Percentiles rank a stretch among this genome's conserved stretches.
Evolutionary conservation across 441 rosid genomes (phyloP).

Genomic region (Iberis amara): DNA sequence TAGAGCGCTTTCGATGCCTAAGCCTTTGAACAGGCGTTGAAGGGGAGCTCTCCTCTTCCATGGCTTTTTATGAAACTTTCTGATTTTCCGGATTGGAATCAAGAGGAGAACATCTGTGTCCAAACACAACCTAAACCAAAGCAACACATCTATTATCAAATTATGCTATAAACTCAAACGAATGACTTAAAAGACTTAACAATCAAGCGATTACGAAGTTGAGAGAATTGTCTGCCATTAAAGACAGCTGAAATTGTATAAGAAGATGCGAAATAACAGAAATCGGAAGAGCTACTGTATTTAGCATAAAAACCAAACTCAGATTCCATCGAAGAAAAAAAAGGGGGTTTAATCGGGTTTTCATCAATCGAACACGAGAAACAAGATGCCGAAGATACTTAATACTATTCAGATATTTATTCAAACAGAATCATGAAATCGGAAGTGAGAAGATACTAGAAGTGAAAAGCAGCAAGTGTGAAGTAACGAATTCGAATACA

Average conservation of each 20-base stretch:
- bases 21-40: constrained; percentile 29
- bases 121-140: constrained; percentile 5
- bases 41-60: constrained; percentile 40
- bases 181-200: no score
- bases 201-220: background rate
- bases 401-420: background rate
- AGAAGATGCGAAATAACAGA: background rate
- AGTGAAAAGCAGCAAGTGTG: background rate
- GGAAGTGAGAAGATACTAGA: no score
- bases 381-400: no score
- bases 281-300: background rate
- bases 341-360: background rate
- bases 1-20: constrained; percentile 40
- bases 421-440: background rate
- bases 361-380: background rate
- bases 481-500: constrained; percentile 19
- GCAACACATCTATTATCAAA: background rate
- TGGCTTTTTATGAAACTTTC: constrained; percentile 1
- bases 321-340: constrained; percentile 15
- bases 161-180: background rate
- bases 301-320: constrained; percentile 6
- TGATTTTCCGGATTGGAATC: constrained; percentile 18
- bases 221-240: background rate
- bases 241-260: no score
- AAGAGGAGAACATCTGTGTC: constrained; percentile 25